These are phyloP conservation scores for Arabis alpina DNA, from an alignment of 345 rosid species.

Conservation along the genomic window DNA sequence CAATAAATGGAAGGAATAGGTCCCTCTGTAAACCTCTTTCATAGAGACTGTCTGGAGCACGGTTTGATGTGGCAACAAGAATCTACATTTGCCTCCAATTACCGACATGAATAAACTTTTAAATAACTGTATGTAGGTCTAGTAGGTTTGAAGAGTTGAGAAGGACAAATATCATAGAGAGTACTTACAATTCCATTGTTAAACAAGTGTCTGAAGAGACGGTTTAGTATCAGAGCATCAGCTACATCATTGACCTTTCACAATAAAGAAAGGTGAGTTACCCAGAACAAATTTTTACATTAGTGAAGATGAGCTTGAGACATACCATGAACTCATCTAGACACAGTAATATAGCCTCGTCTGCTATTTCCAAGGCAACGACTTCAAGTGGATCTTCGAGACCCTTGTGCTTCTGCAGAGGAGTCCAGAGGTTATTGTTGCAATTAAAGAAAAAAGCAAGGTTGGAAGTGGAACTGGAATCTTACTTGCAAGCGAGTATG, in stretches of 20 bases:
- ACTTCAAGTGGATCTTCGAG: slow-evolving; percentile 98
- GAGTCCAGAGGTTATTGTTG: not conserved
- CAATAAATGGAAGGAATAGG: slow-evolving; percentile 89
- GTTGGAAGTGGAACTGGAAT: slow-evolving; percentile 26
- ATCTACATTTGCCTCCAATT: slow-evolving; percentile 59
- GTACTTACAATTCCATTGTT: slow-evolving; percentile 82
- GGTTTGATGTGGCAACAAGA: slow-evolving; percentile 93
- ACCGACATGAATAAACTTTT: slow-evolving; percentile 30
- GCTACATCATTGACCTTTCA: slow-evolving; percentile 92
- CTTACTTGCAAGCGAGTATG: slow-evolving; percentile 95
- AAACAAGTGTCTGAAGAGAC: slow-evolving; percentile 84
- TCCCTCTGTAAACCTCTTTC: slow-evolving; percentile 96
- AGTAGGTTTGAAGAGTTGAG: slow-evolving; percentile 18
- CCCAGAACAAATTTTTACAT: not conserved
- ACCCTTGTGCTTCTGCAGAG: slow-evolving; percentile 84
- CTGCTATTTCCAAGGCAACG: slow-evolving; percentile 91
- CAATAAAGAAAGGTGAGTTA: slow-evolving; percentile 17
- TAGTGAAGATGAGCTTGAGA: not conserved
- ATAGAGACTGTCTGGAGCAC: slow-evolving; percentile 92
- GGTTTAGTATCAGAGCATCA: slow-evolving; percentile 93
- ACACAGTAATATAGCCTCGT: slow-evolving; percentile 83
- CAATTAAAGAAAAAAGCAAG: not conserved
- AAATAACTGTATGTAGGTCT: slow-evolving; percentile 21
- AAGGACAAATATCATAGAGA: slow-evolving; percentile 7
- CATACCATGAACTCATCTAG: slow-evolving; percentile 96